phyloP scores from a whole-genome alignment of 129 eudicot species.

The Glebionis coronaria region DNA sequence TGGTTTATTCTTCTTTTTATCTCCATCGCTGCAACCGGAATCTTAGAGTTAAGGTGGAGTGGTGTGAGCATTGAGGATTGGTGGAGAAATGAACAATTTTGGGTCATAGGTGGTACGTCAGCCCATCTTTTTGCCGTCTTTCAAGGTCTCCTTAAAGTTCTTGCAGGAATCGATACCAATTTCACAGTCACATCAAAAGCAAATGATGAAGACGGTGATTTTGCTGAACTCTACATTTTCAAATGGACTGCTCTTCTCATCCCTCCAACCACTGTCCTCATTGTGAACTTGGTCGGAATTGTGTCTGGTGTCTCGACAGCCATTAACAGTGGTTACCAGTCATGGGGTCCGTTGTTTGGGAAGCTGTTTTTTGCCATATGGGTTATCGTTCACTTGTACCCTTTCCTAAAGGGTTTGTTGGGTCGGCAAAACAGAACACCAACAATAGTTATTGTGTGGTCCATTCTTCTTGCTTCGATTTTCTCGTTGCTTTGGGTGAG shows the following conservation, averaged over 20 bases:
- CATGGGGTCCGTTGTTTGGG: slow-evolving; percentile 74
- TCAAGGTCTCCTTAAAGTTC: slow-evolving; percentile 64
- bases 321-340: slow-evolving; percentile 59
- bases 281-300: slow-evolving; percentile 56
- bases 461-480: slow-evolving; percentile 67
- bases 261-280: slow-evolving; percentile 65
- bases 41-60: slow-evolving; percentile 64
- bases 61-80: slow-evolving; percentile 65
- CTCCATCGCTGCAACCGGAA: slow-evolving; percentile 57
- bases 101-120: slow-evolving; percentile 76
- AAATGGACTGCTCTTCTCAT: slow-evolving; percentile 72
- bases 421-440: slow-evolving; percentile 57
- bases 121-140: slow-evolving; percentile 69
- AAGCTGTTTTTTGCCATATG: slow-evolving; percentile 67
- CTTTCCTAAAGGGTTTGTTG: slow-evolving; percentile 65
- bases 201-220: slow-evolving; percentile 57
- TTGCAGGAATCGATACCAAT: slow-evolving; percentile 63
- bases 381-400: slow-evolving; percentile 71
- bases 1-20: slow-evolving; percentile 60
- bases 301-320: slow-evolving; percentile 69
- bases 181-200: slow-evolving; percentile 66
- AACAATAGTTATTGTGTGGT: slow-evolving; percentile 70
- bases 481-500: slow-evolving; percentile 67
- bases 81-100: slow-evolving; percentile 83
- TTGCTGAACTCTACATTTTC: slow-evolving; percentile 63